phyloP scores from a whole-genome alignment of 2,329 filamentous ascomycete species.

The Neonectria hederae region DNA sequence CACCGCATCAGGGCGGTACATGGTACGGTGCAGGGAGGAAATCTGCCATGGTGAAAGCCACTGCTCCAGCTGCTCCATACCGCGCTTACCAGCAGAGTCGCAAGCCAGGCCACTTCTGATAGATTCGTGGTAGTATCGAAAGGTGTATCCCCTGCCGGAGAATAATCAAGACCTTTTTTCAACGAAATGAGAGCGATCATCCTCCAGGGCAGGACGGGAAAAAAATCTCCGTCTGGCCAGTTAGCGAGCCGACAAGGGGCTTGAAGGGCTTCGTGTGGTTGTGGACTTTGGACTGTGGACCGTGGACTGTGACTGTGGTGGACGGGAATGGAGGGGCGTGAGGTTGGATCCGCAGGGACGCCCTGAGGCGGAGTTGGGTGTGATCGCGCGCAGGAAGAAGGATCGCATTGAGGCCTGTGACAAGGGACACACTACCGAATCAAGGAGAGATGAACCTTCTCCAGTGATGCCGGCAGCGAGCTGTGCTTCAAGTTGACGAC shows the following conservation, averaged over 20 bases:
- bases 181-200: slow-evolving; percentile 25
- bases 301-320: background rate
- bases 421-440: slow-evolving; percentile 30
- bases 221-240: slow-evolving; percentile 33
- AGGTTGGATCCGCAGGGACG: slow-evolving; percentile 17
- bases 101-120: slow-evolving; percentile 17
- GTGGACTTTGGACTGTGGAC: too few species aligned
- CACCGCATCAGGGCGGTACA: slow-evolving; percentile 17
- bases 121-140: slow-evolving; percentile 20
- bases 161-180: slow-evolving; percentile 24
- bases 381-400: slow-evolving; percentile 32
- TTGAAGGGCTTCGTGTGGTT: slow-evolving; percentile 3
- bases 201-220: slow-evolving; percentile 18
- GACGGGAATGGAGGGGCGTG: slow-evolving; percentile 13
- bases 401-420: slow-evolving; percentile 28
- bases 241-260: slow-evolving; percentile 14
- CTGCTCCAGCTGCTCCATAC: background rate
- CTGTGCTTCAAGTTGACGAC: slow-evolving; percentile 20
- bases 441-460: slow-evolving; percentile 28
- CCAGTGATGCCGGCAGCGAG: slow-evolving; percentile 25
- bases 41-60: background rate
- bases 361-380: slow-evolving; percentile 19
- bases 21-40: slow-evolving; percentile 3
- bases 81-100: slow-evolving; percentile 10
- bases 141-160: slow-evolving; percentile 17